Evolutionary conservation across 1,139 yeast genomes (phyloP), one percentile per base, ranked within the genome.

Genomic region (Torulaspora pretoriensis): DNA sequence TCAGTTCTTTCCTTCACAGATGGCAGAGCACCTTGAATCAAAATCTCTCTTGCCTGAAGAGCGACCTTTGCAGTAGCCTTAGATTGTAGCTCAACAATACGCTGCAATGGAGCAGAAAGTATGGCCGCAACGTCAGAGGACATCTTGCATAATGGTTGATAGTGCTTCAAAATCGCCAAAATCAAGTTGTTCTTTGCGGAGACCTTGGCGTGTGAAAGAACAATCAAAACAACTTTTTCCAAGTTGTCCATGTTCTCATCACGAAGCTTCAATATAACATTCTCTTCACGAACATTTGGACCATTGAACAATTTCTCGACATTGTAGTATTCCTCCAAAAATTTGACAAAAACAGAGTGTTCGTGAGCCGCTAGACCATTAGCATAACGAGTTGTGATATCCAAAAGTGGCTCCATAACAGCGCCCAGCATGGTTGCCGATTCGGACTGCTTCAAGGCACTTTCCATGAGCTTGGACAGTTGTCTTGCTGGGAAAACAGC

Each of bases 401-500:
- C 78, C 27, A 77, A 68, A 59, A 92, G 75, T 40, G 97, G 97
- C 37, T 75, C 84, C 54, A 84, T 78, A 27, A 79, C 77, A 47
- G 75, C 79, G 12, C 65, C 64, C 60, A 84, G 79, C 45, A 74
- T 59, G 6, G 67, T 69, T 55, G 78, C 84, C 33, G 75, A 68
- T 24, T 72, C 73, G 30, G 78, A 74, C 38, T 65, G 57, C 36
- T 61, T 61, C 17, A 55, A 35, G 45, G 78, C 80, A 50, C 68
- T 67, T 38, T 59, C 74, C 58, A 60, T 65, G 53, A 62, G 71
- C 68, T 72, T 85, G 74, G 59, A 75, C 75, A 67, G 81, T 67
- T 83, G 94, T 68, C 87, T 87, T 37, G 97, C 90, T 42, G 99
- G 99, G 81, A 92, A 92, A 52, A 88, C 94, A 39, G 86, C 87